These are phyloP conservation scores for Pythium angustatum DNA, from an alignment of 352 stramenopile species.

Conservation along the genomic window DNA sequence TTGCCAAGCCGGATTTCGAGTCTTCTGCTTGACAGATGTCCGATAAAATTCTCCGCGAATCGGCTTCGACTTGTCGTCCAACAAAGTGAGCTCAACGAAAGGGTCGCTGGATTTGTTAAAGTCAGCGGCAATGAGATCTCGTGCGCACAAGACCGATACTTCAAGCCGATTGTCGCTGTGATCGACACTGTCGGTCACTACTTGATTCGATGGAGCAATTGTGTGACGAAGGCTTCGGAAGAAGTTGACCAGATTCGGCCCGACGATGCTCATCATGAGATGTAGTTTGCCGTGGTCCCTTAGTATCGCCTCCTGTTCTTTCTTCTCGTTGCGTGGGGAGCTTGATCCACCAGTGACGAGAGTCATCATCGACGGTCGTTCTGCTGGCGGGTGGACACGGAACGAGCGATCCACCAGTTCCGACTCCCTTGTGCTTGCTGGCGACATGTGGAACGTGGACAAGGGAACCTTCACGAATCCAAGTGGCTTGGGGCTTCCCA, in stretches of 20 bases:
- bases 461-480: slow-evolving; percentile 61
- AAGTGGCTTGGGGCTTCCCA: slow-evolving; percentile 51
- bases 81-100: slow-evolving; percentile 58
- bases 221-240: slow-evolving; percentile 47
- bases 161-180: slow-evolving; percentile 76
- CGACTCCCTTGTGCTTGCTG: slow-evolving; percentile 55
- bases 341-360: slow-evolving; percentile 25
- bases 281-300: slow-evolving; percentile 59
- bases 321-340: slow-evolving; percentile 29
- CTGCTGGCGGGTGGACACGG: slow-evolving; percentile 48
- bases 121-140: slow-evolving; percentile 53
- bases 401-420: slow-evolving; percentile 72
- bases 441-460: slow-evolving; percentile 62
- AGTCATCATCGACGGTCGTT: slow-evolving; percentile 14
- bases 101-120: slow-evolving; percentile 67
- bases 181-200: slow-evolving; percentile 47
- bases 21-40: slow-evolving; percentile 58
- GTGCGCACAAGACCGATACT: slow-evolving; percentile 53
- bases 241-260: slow-evolving; percentile 67
- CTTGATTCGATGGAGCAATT: slow-evolving; percentile 39
- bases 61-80: slow-evolving; percentile 51
- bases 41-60: slow-evolving; percentile 54
- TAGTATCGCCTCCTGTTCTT: slow-evolving; percentile 45
- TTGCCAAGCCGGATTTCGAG: slow-evolving; percentile 55
- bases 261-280: slow-evolving; percentile 62